Conservation (phyloP, 148 eudicot species). For the Mesembryanthemum crystallinum region DNA sequence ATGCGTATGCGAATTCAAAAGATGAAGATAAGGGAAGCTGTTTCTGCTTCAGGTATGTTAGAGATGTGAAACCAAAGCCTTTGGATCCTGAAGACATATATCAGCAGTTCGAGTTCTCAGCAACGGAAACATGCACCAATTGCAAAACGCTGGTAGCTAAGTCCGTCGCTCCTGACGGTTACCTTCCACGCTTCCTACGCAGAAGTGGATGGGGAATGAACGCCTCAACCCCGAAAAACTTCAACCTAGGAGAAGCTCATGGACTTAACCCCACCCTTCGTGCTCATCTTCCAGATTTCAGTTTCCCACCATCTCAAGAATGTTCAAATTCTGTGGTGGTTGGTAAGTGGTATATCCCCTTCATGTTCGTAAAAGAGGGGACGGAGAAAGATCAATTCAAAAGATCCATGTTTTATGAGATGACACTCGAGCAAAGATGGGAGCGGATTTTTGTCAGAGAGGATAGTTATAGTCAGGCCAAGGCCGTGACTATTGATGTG, state of each 20-base stretch:
- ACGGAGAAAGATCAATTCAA: constrained; percentile 42
- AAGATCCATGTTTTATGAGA: constrained; percentile 48
- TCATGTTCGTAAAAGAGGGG: constrained; percentile 64
- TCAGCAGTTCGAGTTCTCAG: constrained; percentile 59
- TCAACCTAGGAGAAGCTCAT: constrained; percentile 43
- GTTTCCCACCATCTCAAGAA: constrained; percentile 29
- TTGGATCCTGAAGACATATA: constrained; percentile 49
- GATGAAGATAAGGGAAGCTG: constrained; percentile 50
- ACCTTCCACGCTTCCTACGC: constrained; percentile 56
- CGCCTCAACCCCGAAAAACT: constrained; percentile 30
- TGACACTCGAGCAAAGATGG: constrained; percentile 74
- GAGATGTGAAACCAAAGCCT: constrained; percentile 52
- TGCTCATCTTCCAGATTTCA: constrained; percentile 44
- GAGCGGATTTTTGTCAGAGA: constrained; percentile 48
- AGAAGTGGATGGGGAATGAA: constrained; percentile 40
- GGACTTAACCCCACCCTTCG: constrained; percentile 59
- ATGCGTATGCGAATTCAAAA: constrained; percentile 32
- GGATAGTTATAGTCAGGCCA: constrained; percentile 19
- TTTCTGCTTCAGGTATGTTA: constrained; percentile 32
- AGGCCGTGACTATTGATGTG: constrained; percentile 37
- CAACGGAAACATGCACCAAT: constrained; percentile 13
- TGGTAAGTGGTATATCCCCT: constrained; percentile 83
- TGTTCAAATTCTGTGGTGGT: constrained; percentile 37
- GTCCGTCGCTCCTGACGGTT: constrained; percentile 53
- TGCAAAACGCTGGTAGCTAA: constrained; percentile 33